phyloP scores from a whole-genome alignment of 345 rosid species.

The Draba incana region DNA sequence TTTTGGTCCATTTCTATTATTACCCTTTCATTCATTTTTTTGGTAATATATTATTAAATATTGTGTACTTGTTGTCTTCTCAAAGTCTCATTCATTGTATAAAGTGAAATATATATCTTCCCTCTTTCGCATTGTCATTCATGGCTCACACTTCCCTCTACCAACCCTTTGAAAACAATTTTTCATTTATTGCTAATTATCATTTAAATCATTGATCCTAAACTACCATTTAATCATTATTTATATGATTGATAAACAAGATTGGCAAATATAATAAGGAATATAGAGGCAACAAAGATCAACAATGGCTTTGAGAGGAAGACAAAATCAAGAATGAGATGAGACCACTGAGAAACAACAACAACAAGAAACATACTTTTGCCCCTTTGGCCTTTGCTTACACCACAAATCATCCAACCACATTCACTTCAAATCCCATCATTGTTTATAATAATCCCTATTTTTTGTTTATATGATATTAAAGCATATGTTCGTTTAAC shows the following conservation, averaged over 20 bases:
- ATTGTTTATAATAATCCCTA: conserved; percentile 3
- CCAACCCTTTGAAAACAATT: conserved; percentile 52
- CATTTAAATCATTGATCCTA: conserved; percentile 18
- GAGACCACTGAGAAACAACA: conserved; percentile 24
- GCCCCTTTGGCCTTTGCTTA: conserved; percentile 74
- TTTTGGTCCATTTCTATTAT: conserved; percentile 36
- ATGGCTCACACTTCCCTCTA: conserved; percentile 47
- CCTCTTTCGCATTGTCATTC: conserved; percentile 40
- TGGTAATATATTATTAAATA: neutral
- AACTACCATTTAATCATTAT: conserved; percentile 29
- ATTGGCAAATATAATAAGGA: conserved; percentile 9
- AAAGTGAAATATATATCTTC: conserved; percentile 43
- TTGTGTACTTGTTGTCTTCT: conserved; percentile 47
- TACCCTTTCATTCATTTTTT: neutral
- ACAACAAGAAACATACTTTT: conserved; percentile 27
- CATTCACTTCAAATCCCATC: conserved; percentile 40
- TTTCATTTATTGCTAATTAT: neutral
- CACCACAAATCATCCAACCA: conserved; percentile 78
- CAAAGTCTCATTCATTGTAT: conserved; percentile 53
- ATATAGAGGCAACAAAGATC: conserved; percentile 13
- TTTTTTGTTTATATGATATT: neutral
- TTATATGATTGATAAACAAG: conserved; percentile 21
- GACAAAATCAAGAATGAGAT: conserved; percentile 51
- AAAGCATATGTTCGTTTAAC: conserved; percentile 16
- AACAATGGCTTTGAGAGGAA: conserved; percentile 62